These are phyloP conservation scores for Coemansia sp. DNA, from an alignment of 192 early-diverging fungal genomes.

Conservation along the genomic window DNA sequence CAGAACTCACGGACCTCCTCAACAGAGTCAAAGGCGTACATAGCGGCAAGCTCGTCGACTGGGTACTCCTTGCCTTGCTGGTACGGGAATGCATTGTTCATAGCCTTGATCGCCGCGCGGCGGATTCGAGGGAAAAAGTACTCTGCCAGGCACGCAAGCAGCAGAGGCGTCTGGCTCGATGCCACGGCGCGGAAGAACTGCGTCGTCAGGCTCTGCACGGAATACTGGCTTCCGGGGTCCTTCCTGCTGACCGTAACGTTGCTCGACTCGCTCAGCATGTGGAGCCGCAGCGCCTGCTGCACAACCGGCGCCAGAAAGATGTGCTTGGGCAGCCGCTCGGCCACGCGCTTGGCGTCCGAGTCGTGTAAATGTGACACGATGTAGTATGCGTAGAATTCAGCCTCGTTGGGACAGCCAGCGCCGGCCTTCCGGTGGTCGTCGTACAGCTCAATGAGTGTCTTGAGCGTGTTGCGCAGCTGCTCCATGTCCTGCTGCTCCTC, in stretches of 20 bases:
- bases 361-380: slow-evolving; percentile 73
- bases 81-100: slow-evolving; percentile 65
- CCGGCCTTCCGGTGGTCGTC: slow-evolving; percentile 65
- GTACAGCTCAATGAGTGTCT: slow-evolving; percentile 85
- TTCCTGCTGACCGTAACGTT: slow-evolving; percentile 50
- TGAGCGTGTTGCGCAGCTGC: slow-evolving; percentile 83
- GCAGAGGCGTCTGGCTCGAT: slow-evolving; percentile 60
- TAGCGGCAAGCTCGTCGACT: slow-evolving; percentile 50
- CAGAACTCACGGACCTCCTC: slow-evolving; percentile 54
- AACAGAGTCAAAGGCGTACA: slow-evolving; percentile 63
- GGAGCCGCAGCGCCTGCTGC: slow-evolving; percentile 69
- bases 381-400: slow-evolving; percentile 90
- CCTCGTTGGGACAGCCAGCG: slow-evolving; percentile 68
- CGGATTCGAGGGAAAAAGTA: slow-evolving; percentile 73
- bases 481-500: slow-evolving; percentile 83
- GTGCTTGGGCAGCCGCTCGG: slow-evolving; percentile 58
- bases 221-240: slow-evolving; percentile 56
- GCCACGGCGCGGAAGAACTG: slow-evolving; percentile 72
- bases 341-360: slow-evolving; percentile 67
- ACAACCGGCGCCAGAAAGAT: slow-evolving; percentile 65
- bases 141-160: slow-evolving; percentile 80
- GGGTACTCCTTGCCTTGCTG: slow-evolving; percentile 52
- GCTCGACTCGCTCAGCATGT: slow-evolving; percentile 59
- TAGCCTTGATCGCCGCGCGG: slow-evolving; percentile 67
- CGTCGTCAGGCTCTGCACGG: slow-evolving; percentile 64